Conservation (phyloP, 2,329 filamentous ascomycete genomes). For the Colletotrichum gigasporum region DNA sequence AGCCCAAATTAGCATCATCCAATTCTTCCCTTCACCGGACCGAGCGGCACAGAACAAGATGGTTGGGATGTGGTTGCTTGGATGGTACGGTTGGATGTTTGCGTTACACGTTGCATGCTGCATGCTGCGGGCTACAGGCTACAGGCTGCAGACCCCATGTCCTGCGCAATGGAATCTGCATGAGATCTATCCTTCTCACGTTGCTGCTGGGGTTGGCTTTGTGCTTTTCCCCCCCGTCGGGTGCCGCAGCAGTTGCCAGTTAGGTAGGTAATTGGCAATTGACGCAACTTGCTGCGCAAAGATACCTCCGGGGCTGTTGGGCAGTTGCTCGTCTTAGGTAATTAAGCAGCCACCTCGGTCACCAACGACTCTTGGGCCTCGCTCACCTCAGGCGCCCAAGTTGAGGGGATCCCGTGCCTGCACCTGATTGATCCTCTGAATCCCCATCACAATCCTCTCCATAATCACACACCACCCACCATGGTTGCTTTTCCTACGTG, state of each 20-base stretch:
- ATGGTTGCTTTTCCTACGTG: constrained; percentile 7
- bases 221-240: background rate
- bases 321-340: too few species aligned
- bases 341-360: too few species aligned
- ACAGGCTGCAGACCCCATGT: background rate
- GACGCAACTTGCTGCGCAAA: too few species aligned
- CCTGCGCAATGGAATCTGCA: background rate
- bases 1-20: constrained; percentile 12
- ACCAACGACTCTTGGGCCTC: too few species aligned
- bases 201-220: background rate
- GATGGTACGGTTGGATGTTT: background rate
- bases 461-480: background rate
- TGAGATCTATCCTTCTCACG: background rate
- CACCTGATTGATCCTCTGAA: background rate
- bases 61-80: constrained; percentile 4
- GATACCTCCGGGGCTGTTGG: too few species aligned
- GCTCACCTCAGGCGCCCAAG: too few species aligned
- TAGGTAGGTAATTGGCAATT: too few species aligned
- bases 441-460: background rate
- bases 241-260: too few species aligned
- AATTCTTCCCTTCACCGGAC: constrained; percentile 1
- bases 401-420: too few species aligned
- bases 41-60: background rate
- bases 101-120: background rate
- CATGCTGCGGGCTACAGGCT: background rate